Evolutionary conservation across 257 asterid genomes (phyloP).

Genomic region (Ilex aquifolium): DNA sequence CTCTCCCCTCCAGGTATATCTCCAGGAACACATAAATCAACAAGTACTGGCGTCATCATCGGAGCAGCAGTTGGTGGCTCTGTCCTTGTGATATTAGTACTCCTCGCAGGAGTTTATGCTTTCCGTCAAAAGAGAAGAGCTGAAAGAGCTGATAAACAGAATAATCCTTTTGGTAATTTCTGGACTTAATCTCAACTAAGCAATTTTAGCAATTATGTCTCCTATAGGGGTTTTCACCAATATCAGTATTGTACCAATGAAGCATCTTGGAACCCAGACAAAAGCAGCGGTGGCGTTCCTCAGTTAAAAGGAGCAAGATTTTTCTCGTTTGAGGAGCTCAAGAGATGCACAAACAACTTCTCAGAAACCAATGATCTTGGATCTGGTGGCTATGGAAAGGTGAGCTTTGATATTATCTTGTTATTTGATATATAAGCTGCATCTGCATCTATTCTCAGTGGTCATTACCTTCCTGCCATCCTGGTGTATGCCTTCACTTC

Average conservation of each 20-base stretch:
- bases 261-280: conserved; percentile 67
- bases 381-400: conserved; percentile 21
- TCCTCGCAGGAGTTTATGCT: conserved; percentile 70
- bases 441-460: no score
- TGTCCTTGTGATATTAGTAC: conserved; percentile 41
- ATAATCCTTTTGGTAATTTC: conserved; percentile 71
- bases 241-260: conserved; percentile 20
- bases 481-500: neutral
- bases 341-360: conserved; percentile 41
- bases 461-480: neutral
- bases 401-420: neutral
- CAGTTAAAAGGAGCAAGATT: conserved; percentile 63
- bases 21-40: conserved; percentile 26
- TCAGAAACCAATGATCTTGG: conserved; percentile 14
- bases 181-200: neutral
- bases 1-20: conserved; percentile 22
- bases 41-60: conserved; percentile 33
- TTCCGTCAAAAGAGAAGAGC: conserved; percentile 67
- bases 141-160: conserved; percentile 53
- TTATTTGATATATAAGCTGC: neutral
- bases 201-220: conserved; percentile 2
- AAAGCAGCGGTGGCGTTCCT: conserved; percentile 78
- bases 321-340: conserved; percentile 62
- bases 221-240: neutral
- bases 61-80: conserved; percentile 73